Conservation (phyloP, 345 rosid genomes). For the Gossypium herbaceum region DNA sequence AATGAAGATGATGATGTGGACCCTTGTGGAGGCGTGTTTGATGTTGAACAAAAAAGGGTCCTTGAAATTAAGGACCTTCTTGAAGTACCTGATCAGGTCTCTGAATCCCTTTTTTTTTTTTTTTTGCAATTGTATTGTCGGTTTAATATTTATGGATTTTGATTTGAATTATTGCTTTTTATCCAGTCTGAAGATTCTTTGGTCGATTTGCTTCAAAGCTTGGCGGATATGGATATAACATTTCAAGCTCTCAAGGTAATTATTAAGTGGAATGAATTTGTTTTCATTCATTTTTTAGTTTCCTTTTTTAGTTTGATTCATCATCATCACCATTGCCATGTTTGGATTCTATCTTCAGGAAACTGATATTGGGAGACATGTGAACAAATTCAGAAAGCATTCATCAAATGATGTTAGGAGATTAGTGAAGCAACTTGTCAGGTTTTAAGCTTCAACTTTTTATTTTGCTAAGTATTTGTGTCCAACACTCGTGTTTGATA, state of each 20-base stretch:
- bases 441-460: conserved; percentile 20
- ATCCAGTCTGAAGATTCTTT: conserved; percentile 77
- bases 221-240: conserved; percentile 94
- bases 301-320: conserved; percentile 1
- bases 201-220: conserved; percentile 88
- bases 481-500: background rate
- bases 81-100: conserved; percentile 90
- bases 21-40: conserved; percentile 84
- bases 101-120: background rate
- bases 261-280: conserved; percentile 22
- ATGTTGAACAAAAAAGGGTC: conserved; percentile 64
- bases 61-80: conserved; percentile 77
- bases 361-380: conserved; percentile 72
- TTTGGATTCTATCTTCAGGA: conserved; percentile 42
- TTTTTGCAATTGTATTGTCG: conserved; percentile 2
- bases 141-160: conserved; percentile 17
- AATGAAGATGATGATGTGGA: conserved; percentile 62
- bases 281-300: conserved; percentile 4
- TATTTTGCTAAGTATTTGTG: background rate
- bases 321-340: background rate
- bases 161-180: conserved; percentile 15
- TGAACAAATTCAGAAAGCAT: conserved; percentile 53
- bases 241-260: conserved; percentile 84
- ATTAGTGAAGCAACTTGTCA: conserved; percentile 69
- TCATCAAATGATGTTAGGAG: conserved; percentile 52